Percentiles rank a stretch among this genome's conserved stretches.
These are phyloP conservation scores for Saprolegnia parasitica DNA, from an alignment of 352 stramenopile genomes.

Conservation along the genomic window DNA sequence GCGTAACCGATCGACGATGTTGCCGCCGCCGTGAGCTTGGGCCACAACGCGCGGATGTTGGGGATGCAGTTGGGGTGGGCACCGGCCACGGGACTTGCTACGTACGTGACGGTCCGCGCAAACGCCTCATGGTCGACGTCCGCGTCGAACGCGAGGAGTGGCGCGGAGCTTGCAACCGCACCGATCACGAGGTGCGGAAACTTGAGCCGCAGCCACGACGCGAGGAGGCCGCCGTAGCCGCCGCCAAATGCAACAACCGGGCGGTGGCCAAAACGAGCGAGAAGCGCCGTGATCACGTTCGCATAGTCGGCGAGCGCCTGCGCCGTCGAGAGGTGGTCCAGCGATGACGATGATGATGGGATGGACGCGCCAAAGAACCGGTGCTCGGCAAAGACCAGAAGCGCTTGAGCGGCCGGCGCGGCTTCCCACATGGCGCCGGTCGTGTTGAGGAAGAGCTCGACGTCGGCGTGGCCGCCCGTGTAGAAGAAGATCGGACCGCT, in stretches of 20 bases:
- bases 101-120: conserved; percentile 45
- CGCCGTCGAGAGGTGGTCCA: conserved; percentile 31
- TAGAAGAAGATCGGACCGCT: conserved; percentile 64
- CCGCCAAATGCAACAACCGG: conserved; percentile 62
- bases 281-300: conserved; percentile 43
- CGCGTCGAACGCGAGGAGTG: conserved; percentile 54
- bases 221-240: conserved; percentile 75
- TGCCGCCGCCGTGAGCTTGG: conserved; percentile 46
- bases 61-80: conserved; percentile 56
- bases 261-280: conserved; percentile 38
- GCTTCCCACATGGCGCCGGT: conserved; percentile 73
- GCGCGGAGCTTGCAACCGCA: conserved; percentile 55
- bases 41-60: conserved; percentile 72
- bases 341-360: conserved; percentile 25
- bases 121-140: conserved; percentile 14
- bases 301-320: conserved; percentile 65
- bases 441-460: conserved; percentile 59
- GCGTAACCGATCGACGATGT: conserved; percentile 42
- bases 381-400: conserved; percentile 72
- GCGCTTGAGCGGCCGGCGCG: conserved; percentile 47
- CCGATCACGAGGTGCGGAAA: conserved; percentile 69
- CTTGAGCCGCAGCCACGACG: conserved; percentile 63
- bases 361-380: conserved; percentile 72
- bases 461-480: conserved; percentile 63
- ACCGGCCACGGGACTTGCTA: conserved; percentile 61